Conservation (phyloP, 2,329 filamentous ascomycete species). For the Fusarium foetens region DNA sequence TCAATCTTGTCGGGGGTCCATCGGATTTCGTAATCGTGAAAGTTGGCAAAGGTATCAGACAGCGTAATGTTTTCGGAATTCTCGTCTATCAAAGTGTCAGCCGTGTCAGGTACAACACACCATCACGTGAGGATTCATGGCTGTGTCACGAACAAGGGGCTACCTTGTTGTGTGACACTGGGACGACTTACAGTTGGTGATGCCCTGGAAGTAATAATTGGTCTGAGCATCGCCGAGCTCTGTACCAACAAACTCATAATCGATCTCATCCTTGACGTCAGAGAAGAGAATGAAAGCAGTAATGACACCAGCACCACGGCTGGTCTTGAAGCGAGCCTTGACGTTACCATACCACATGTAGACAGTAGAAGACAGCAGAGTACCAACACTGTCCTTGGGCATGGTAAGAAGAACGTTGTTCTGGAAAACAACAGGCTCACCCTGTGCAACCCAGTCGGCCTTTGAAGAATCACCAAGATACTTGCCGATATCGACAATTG, state of each 20-base stretch:
- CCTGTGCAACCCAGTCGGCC: constrained; percentile 90
- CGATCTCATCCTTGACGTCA: constrained; percentile 97
- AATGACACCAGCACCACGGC: constrained; percentile 88
- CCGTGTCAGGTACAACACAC: not conserved
- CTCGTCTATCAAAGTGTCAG: constrained; percentile 64
- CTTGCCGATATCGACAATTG: constrained; percentile 74
- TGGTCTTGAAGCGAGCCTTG: constrained; percentile 84
- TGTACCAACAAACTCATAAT: constrained; percentile 92
- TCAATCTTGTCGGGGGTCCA: constrained; percentile 89
- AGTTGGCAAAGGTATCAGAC: constrained; percentile 78
- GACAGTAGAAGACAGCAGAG: constrained; percentile 81
- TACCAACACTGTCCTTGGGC: constrained; percentile 85
- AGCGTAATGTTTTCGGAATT: constrained; percentile 78
- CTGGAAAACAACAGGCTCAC: constrained; percentile 74
- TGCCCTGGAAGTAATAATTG: constrained; percentile 97
- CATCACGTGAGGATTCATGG: constrained; percentile 19
- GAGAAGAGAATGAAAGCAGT: constrained; percentile 96
- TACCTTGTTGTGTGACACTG: not conserved
- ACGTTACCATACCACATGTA: constrained; percentile 99
- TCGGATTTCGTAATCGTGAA: constrained; percentile 91
- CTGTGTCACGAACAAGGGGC: constrained; percentile 6
- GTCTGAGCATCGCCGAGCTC: constrained; percentile 84
- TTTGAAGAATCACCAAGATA: constrained; percentile 86
- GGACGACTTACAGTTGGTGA: constrained; percentile 79
- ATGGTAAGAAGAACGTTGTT: constrained; percentile 86